These are phyloP conservation scores for Boletus patriciae DNA, from an alignment of 768 basidiomycete genomes.

Conservation along the genomic window DNA sequence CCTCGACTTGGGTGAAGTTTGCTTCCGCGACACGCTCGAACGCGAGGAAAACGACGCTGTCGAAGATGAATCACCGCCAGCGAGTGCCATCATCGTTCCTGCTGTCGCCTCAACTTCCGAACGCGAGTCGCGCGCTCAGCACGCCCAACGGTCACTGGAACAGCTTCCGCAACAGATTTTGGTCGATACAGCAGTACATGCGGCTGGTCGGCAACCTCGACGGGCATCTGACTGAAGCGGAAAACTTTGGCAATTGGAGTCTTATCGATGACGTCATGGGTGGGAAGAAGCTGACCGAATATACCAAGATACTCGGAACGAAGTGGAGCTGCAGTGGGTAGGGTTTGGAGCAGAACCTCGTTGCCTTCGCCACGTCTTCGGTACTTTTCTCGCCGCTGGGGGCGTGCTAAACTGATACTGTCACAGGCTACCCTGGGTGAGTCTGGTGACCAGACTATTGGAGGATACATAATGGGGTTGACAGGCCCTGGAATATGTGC, in stretches of 20 bases:
- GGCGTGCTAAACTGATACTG: too few species aligned
- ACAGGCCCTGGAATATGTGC: too few species aligned
- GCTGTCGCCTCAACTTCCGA: constrained; percentile 6
- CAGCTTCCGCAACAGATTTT: constrained; percentile 42
- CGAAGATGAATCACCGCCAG: background rate
- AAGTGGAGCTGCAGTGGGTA: too few species aligned
- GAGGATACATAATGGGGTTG: too few species aligned
- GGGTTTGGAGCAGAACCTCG: too few species aligned
- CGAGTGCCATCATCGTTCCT: too few species aligned
- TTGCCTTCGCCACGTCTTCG: too few species aligned
- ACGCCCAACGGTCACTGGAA: constrained; percentile 37
- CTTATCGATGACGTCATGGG: constrained; percentile 44
- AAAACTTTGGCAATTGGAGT: constrained; percentile 15
- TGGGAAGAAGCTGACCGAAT: constrained; percentile 33
- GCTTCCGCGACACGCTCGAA: background rate
- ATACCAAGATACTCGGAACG: too few species aligned
- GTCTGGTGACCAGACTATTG: too few species aligned
- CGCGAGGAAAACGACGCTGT: background rate
- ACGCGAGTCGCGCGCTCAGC: background rate
- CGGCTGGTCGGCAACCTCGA: constrained; percentile 29
- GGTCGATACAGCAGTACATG: constrained; percentile 39
- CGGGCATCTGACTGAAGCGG: constrained; percentile 5
- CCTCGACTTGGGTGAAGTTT: too few species aligned
- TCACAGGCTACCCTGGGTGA: too few species aligned
- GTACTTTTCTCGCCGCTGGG: too few species aligned